Evolutionary conservation across 2,329 filamentous ascomycete species (phyloP).

Genomic region (Alternaria gaisen): DNA sequence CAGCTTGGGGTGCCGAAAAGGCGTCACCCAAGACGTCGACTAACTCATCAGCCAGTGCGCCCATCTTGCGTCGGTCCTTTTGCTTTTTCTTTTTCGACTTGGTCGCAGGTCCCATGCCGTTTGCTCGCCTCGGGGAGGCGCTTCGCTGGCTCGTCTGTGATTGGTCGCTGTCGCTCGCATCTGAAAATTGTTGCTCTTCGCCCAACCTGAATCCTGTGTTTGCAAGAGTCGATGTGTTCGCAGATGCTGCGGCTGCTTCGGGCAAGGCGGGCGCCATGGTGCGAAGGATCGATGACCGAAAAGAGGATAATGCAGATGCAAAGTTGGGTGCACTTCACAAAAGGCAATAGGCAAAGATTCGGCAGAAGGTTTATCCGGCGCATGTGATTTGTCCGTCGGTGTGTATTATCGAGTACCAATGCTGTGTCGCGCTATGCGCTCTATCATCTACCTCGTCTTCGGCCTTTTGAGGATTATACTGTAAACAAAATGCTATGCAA

Average conservation of each 20-base stretch:
- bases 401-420: conserved; percentile 27
- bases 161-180: conserved; percentile 36
- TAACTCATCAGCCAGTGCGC: conserved; percentile 32
- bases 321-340: conserved; percentile 15
- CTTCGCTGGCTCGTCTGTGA: conserved; percentile 32
- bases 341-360: conserved; percentile 22
- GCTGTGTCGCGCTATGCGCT: conserved; percentile 27
- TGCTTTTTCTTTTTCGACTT: conserved; percentile 21
- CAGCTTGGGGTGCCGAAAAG: conserved; percentile 18
- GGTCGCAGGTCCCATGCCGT: conserved; percentile 18
- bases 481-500: conserved; percentile 30
- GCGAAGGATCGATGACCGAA: conserved; percentile 3
- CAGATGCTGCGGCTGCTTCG: conserved; percentile 3
- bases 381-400: conserved; percentile 33
- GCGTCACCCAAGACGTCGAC: conserved; percentile 27
- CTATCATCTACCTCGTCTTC: conserved; percentile 35
- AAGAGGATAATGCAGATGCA: conserved; percentile 8
- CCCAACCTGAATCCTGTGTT: conserved; percentile 26
- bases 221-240: neutral
- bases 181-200: conserved; percentile 19
- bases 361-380: conserved; percentile 29
- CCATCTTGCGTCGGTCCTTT: conserved; percentile 33
- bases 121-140: conserved; percentile 24
- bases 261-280: conserved; percentile 21
- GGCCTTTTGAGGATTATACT: conserved; percentile 25